Conservation (phyloP, 768 basidiomycete species). For the Leccinum subgranulosum region DNA sequence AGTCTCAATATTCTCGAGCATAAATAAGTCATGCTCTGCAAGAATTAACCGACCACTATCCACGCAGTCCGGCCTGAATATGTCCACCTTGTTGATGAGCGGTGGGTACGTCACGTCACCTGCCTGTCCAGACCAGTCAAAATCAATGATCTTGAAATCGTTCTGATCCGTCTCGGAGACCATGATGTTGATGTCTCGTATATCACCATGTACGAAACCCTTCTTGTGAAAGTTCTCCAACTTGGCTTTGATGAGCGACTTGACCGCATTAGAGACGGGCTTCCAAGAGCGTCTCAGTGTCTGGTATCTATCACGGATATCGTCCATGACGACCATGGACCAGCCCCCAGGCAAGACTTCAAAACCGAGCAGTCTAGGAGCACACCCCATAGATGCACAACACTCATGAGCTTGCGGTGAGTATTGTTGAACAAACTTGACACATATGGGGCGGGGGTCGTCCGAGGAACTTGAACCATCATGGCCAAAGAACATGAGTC, state of each 20-base stretch:
- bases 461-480: too few relatives aligned
- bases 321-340: slow-evolving; percentile 35
- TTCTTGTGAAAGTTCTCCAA: neutral
- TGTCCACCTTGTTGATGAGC: neutral
- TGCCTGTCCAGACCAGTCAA: neutral
- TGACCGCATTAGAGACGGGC: too few relatives aligned
- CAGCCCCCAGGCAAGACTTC: slow-evolving; percentile 26
- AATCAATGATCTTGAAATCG: neutral
- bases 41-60: neutral
- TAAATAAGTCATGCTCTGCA: neutral
- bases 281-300: neutral
- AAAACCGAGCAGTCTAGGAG: slow-evolving; percentile 25
- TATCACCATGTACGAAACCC: neutral
- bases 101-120: neutral
- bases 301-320: neutral
- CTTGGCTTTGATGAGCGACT: neutral
- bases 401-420: slow-evolving; percentile 25
- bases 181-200: neutral
- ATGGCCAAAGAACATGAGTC: too few relatives aligned
- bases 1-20: neutral
- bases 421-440: slow-evolving; percentile 20
- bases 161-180: neutral
- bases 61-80: neutral
- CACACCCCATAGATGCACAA: slow-evolving; percentile 20
- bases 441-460: too few relatives aligned